Percentiles rank a stretch among this genome's conserved stretches.
Evolutionary conservation across 2,329 filamentous ascomycete genomes (phyloP).

Genomic region (Colletotrichum paranaense): DNA sequence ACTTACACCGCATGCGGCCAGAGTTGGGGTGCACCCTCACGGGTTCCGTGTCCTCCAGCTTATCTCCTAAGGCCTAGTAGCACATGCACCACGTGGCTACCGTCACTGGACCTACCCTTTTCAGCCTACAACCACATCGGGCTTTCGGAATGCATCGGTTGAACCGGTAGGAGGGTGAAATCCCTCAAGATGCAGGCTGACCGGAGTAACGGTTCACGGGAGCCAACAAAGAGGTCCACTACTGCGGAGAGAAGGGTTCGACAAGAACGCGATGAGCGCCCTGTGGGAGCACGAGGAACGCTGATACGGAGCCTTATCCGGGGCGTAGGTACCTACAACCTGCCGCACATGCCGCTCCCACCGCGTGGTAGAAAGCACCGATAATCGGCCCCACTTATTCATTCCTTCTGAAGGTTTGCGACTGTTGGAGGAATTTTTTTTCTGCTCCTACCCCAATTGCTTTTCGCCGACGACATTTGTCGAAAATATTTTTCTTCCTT

Average conservation of each 20-base stretch:
- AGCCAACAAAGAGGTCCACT: neutral
- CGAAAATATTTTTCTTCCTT: neutral
- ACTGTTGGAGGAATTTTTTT: conserved; percentile 18
- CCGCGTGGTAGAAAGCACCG: conserved; percentile 8
- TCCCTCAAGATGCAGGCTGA: neutral
- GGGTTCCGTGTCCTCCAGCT: neutral
- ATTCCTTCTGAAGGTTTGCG: conserved; percentile 8
- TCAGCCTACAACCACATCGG: neutral
- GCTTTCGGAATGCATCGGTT: conserved; percentile 27
- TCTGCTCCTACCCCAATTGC: neutral
- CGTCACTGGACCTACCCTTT: conserved; percentile 12
- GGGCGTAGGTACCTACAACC: neutral
- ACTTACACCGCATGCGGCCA: neutral
- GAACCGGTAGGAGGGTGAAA: neutral
- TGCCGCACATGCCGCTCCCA: neutral
- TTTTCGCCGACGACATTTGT: conserved; percentile 9
- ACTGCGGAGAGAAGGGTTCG: neutral
- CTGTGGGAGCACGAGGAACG: neutral
- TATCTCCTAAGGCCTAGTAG: conserved; percentile 7
- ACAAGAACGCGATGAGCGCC: neutral
- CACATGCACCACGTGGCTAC: conserved; percentile 25
- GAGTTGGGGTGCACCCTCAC: neutral
- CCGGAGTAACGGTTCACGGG: neutral
- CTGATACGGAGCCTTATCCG: conserved; percentile 21
- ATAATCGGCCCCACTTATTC: conserved; percentile 18